Conservation (phyloP, 2,329 filamentous ascomycete genomes). For the Phaeosphaeria sp. region DNA sequence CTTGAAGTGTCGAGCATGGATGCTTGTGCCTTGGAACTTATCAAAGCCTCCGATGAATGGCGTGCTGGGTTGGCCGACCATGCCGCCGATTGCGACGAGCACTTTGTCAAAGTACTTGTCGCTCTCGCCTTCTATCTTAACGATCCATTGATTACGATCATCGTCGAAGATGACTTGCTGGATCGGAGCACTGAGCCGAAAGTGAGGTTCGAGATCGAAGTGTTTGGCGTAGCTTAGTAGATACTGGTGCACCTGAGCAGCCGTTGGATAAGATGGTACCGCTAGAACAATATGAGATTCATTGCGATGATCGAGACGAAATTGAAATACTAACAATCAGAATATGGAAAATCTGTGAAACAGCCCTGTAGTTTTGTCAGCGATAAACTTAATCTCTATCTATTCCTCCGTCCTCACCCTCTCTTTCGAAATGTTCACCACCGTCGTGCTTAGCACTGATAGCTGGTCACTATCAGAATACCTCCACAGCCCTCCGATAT, state of each 20-base stretch:
- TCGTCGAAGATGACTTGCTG: slow-evolving; percentile 18
- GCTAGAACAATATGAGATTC: neutral
- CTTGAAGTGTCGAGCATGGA: slow-evolving; percentile 24
- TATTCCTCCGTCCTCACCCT: slow-evolving; percentile 4
- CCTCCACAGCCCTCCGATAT: slow-evolving; percentile 32
- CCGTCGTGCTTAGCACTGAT: slow-evolving; percentile 25
- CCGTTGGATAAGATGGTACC: slow-evolving; percentile 23
- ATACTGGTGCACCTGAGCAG: slow-evolving; percentile 28
- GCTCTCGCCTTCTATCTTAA: slow-evolving; percentile 9
- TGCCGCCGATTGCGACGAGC: slow-evolving; percentile 27
- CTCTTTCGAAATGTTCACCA: slow-evolving; percentile 30
- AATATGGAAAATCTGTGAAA: slow-evolving; percentile 30
- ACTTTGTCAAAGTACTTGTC: slow-evolving; percentile 26
- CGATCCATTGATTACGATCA: slow-evolving; percentile 17
- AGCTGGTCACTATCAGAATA: slow-evolving; percentile 27
- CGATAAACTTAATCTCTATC: neutral
- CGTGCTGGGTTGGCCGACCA: slow-evolving; percentile 20
- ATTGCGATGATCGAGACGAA: neutral
- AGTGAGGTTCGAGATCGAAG: slow-evolving; percentile 21
- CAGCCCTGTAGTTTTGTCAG: slow-evolving; percentile 14
- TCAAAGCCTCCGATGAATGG: slow-evolving; percentile 24
- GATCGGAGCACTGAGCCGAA: slow-evolving; percentile 20
- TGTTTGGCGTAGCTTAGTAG: slow-evolving; percentile 21
- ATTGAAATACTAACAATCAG: slow-evolving; percentile 10
- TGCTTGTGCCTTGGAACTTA: slow-evolving; percentile 17